Conservation (phyloP, 2,329 filamentous ascomycete genomes). For the Cordyceps cicadae region DNA sequence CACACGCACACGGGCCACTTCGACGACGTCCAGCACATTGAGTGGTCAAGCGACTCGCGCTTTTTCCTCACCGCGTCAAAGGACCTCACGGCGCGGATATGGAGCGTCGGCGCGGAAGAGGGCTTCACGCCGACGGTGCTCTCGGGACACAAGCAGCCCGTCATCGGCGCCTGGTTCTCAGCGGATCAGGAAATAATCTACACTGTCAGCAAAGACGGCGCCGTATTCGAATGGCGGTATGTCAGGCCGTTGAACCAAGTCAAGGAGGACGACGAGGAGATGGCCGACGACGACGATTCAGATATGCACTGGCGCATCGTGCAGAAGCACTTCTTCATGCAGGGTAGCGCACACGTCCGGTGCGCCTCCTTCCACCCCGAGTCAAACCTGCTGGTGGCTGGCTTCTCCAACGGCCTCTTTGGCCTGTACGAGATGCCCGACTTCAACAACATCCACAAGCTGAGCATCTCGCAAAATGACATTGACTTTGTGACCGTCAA, state of each 20-base stretch:
- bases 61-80: conserved; percentile 92
- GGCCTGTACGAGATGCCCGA: conserved; percentile 92
- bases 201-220: conserved; percentile 95
- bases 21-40: conserved; percentile 74
- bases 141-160: conserved; percentile 80
- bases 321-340: conserved; percentile 90
- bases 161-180: conserved; percentile 95
- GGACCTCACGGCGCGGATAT: conserved; percentile 87
- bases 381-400: conserved; percentile 87
- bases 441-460: conserved; percentile 88
- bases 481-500: conserved; percentile 95
- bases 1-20: conserved; percentile 82
- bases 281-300: conserved; percentile 48
- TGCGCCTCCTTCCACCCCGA: conserved; percentile 85
- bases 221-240: conserved; percentile 90
- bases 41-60: conserved; percentile 93
- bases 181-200: conserved; percentile 92
- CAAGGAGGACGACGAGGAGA: conserved; percentile 52
- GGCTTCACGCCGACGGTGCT: conserved; percentile 85
- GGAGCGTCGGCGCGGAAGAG: conserved; percentile 82
- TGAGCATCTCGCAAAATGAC: conserved; percentile 90
- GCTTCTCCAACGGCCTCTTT: conserved; percentile 92
- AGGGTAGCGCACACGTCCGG: conserved; percentile 75
- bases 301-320: conserved; percentile 84
- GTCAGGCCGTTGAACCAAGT: conserved; percentile 49